phyloP scores from a whole-genome alignment of 169 alveolate genomes.

The Plasmodium malariae region DNA sequence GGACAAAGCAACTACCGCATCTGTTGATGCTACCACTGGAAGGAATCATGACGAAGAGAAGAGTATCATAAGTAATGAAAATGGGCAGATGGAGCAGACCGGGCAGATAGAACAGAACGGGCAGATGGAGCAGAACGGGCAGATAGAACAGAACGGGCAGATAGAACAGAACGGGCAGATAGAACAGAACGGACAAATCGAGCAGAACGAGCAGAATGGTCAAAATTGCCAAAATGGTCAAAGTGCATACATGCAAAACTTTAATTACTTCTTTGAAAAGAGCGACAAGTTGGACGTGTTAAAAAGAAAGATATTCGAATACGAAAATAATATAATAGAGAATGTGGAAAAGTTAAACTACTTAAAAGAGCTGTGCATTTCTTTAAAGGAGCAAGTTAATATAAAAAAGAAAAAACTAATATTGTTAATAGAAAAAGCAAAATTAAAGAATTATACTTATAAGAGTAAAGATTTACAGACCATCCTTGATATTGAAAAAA shows the following conservation, averaged over 20 bases:
- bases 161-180: background rate
- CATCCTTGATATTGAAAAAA: constrained; percentile 27
- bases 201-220: too few relatives aligned
- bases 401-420: constrained; percentile 44
- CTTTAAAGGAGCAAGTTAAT: constrained; percentile 34
- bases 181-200: too few relatives aligned
- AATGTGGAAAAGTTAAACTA: constrained; percentile 48
- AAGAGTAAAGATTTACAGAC: constrained; percentile 60
- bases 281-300: constrained; percentile 31
- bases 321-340: constrained; percentile 67
- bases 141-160: too few relatives aligned
- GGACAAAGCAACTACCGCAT: background rate
- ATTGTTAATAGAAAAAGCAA: constrained; percentile 63
- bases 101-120: too few relatives aligned
- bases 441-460: constrained; percentile 30
- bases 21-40: background rate
- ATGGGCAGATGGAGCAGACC: too few relatives aligned
- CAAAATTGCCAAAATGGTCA: too few relatives aligned
- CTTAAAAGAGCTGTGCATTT: constrained; percentile 54
- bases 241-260: background rate
- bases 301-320: constrained; percentile 53
- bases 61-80: background rate
- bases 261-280: constrained; percentile 42
- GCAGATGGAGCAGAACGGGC: too few relatives aligned
- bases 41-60: background rate